Percentiles rank a stretch among this genome's conserved stretches.
These are phyloP conservation scores for Chamaecyparis obtusa DNA, from an alignment of 75 land plant genomes.

Conservation along the genomic window DNA sequence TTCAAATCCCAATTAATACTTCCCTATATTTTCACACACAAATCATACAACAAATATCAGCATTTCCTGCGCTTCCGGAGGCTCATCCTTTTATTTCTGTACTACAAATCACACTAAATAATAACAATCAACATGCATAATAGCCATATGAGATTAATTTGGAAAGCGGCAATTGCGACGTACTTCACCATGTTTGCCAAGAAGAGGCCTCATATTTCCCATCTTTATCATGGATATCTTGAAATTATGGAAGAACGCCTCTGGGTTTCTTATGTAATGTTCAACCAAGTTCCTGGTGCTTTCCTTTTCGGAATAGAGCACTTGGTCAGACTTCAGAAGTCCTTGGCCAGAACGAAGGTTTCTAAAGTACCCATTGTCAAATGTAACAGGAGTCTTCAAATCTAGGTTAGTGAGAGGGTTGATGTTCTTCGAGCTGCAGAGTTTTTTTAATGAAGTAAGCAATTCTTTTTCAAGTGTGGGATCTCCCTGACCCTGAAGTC, in stretches of 20 bases:
- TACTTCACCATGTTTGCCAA: conserved; percentile 26
- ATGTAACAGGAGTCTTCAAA: conserved; percentile 55
- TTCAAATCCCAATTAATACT: not conserved
- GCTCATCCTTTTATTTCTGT: no score
- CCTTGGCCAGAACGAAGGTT: conserved; percentile 65
- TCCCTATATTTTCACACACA: not conserved
- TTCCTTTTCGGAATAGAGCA: conserved; percentile 23
- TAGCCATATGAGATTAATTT: not conserved
- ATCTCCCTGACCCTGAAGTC: conserved; percentile 27
- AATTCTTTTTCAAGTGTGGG: conserved; percentile 27
- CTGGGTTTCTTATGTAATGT: conserved; percentile 14
- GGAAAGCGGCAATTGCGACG: conserved; percentile 30
- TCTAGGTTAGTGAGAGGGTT: conserved; percentile 32
- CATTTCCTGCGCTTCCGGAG: not conserved
- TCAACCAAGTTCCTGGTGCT: conserved; percentile 18
- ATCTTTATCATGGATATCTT: conserved; percentile 29
- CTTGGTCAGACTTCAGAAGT: conserved; percentile 70
- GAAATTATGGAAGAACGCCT: conserved; percentile 24
- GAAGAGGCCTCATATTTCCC: conserved; percentile 22
- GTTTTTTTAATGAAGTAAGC: conserved; percentile 43
- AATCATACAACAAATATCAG: not conserved
- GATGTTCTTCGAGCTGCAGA: conserved; percentile 23
- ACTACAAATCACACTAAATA: no score
- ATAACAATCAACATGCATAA: no score
- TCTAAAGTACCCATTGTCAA: conserved; percentile 79